These are phyloP conservation scores for Coniochaeta ligniaria DNA, from an alignment of 2,329 filamentous ascomycete species.

Conservation along the genomic window DNA sequence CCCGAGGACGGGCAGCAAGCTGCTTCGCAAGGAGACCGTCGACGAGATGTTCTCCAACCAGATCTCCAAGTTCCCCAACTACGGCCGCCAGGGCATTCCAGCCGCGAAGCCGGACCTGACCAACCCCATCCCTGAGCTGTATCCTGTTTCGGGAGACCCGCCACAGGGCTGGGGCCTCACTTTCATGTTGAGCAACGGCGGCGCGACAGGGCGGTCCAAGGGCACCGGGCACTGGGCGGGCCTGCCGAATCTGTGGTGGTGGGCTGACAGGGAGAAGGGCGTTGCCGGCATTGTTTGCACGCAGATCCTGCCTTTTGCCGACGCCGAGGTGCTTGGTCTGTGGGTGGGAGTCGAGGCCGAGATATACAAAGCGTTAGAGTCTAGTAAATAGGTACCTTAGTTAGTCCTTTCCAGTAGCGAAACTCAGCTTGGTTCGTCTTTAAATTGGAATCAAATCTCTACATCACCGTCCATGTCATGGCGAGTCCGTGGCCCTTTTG, in stretches of 20 bases:
- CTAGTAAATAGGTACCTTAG: not conserved
- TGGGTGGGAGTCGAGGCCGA: conserved; percentile 26
- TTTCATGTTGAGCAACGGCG: conserved; percentile 40
- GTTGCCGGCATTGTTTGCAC: conserved; percentile 39
- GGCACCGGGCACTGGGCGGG: conserved; percentile 48
- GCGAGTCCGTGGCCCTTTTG: too few relatives aligned
- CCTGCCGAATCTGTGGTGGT: conserved; percentile 50
- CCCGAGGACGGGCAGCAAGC: conserved; percentile 41
- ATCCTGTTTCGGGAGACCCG: conserved; percentile 29
- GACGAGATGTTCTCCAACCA: conserved; percentile 56
- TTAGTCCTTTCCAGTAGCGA: too few relatives aligned
- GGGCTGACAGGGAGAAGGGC: conserved; percentile 49
- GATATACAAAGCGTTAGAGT: conserved; percentile 17
- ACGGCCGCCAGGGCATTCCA: conserved; percentile 32
- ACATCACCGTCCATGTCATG: too few relatives aligned
- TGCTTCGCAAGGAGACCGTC: conserved; percentile 48
- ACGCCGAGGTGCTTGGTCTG: conserved; percentile 26
- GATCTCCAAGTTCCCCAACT: conserved; percentile 42
- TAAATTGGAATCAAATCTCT: too few relatives aligned
- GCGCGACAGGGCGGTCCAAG: conserved; percentile 37
- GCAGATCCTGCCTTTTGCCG: conserved; percentile 38
- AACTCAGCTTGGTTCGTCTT: too few relatives aligned
- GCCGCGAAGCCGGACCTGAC: conserved; percentile 37
- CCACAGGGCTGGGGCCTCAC: conserved; percentile 56
- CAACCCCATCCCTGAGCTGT: conserved; percentile 39